These are phyloP conservation scores for Penicillium aurantiogriseum DNA, from an alignment of 2,329 filamentous ascomycete species.

Conservation along the genomic window DNA sequence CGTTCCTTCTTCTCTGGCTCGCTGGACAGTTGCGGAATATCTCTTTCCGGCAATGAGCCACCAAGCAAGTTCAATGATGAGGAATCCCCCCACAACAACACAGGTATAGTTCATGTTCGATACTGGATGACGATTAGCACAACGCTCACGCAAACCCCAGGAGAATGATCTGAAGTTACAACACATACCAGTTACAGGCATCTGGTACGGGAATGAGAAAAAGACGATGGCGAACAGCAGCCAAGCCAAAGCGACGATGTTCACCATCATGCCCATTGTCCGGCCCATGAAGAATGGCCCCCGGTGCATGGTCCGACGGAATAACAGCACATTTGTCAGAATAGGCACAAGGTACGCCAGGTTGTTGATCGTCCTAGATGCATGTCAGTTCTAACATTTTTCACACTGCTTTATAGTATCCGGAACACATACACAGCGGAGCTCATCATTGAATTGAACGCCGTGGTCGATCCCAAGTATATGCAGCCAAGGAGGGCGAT, in stretches of 20 bases:
- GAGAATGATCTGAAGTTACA: neutral
- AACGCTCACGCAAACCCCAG: neutral
- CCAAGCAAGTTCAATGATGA: constrained; percentile 42
- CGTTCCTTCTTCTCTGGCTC: constrained; percentile 55
- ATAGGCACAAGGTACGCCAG: constrained; percentile 50
- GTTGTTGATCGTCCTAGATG: constrained; percentile 46
- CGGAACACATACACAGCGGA: constrained; percentile 20
- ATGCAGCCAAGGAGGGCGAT: constrained; percentile 61
- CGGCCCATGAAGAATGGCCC: constrained; percentile 49
- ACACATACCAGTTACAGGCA: constrained; percentile 33
- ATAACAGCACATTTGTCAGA: constrained; percentile 46
- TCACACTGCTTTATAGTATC: neutral
- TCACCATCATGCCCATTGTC: constrained; percentile 43
- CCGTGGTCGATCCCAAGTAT: constrained; percentile 65
- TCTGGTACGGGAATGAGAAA: constrained; percentile 46
- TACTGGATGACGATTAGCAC: constrained; percentile 9
- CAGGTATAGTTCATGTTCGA: constrained; percentile 53
- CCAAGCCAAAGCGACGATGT: constrained; percentile 49
- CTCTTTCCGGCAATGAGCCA: constrained; percentile 45
- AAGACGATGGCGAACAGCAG: constrained; percentile 52
- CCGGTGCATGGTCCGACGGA: constrained; percentile 44
- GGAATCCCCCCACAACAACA: constrained; percentile 45
- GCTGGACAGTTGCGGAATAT: constrained; percentile 42
- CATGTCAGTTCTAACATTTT: neutral
- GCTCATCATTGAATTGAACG: constrained; percentile 58